phyloP scores from a whole-genome alignment of 2,329 filamentous ascomycete species.

The Monilinia fructigena region DNA sequence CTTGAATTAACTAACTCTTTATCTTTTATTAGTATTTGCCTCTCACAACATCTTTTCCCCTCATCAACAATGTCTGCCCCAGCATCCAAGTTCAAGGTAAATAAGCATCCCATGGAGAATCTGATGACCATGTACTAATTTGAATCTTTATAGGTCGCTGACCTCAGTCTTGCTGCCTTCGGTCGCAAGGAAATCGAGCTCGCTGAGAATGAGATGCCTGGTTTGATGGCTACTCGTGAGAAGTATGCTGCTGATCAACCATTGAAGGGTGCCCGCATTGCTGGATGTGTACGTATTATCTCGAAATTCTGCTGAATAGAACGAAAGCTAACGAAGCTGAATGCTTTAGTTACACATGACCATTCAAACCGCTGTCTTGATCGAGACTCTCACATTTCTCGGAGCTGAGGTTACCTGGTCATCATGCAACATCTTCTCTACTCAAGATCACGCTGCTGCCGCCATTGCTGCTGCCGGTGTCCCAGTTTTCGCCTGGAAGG shows the following conservation, averaged over 20 bases:
- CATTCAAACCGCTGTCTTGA: slow-evolving; percentile 98
- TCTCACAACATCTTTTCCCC: slow-evolving; percentile 23
- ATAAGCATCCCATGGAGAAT: neutral
- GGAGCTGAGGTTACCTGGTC: slow-evolving; percentile 99
- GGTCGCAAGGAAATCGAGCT: slow-evolving; percentile 99
- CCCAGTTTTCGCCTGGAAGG: slow-evolving; percentile 76
- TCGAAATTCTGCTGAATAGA: slow-evolving; percentile 61
- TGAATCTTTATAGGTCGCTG: slow-evolving; percentile 68
- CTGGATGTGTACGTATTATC: slow-evolving; percentile 69
- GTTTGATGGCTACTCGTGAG: slow-evolving; percentile 89
- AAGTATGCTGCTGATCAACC: slow-evolving; percentile 95
- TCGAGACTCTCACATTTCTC: slow-evolving; percentile 92
- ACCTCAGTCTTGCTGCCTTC: slow-evolving; percentile 96
- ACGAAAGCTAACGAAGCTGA: neutral
- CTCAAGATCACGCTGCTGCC: slow-evolving; percentile 94
- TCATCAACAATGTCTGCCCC: slow-evolving; percentile 40
- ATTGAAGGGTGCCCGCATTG: slow-evolving; percentile 90
- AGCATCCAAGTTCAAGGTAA: slow-evolving; percentile 40
- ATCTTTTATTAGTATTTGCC: slow-evolving; percentile 17
- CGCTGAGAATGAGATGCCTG: slow-evolving; percentile 95
- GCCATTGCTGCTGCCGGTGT: slow-evolving; percentile 82
- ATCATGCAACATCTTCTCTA: slow-evolving; percentile 99
- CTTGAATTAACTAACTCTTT: slow-evolving; percentile 8
- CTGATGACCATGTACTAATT: slow-evolving; percentile 14
- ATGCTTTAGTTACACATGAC: slow-evolving; percentile 53